These are phyloP conservation scores for Coemansia sp. DNA, from an alignment of 192 early-diverging fungal genomes.

Conservation along the genomic window DNA sequence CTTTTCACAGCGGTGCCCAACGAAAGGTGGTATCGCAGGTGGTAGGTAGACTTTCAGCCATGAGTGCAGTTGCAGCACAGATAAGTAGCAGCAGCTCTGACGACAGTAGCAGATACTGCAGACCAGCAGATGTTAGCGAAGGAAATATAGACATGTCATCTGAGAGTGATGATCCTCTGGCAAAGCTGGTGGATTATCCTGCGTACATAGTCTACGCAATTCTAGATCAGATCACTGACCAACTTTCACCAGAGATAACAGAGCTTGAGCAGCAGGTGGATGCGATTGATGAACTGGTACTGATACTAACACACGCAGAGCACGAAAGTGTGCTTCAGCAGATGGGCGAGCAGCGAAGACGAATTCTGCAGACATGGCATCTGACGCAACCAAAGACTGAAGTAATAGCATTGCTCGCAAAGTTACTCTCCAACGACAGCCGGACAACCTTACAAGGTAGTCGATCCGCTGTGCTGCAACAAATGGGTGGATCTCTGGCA, in stretches of 20 bases:
- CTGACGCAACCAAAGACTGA: slow-evolving; percentile 67
- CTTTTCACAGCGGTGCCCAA: slow-evolving; percentile 25
- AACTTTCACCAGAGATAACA: slow-evolving; percentile 77
- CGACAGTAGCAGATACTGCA: background rate
- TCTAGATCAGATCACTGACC: slow-evolving; percentile 89
- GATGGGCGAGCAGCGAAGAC: slow-evolving; percentile 73
- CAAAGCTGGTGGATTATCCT: slow-evolving; percentile 33
- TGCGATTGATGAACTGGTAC: slow-evolving; percentile 89
- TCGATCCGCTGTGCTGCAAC: background rate
- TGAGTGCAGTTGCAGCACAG: slow-evolving; percentile 14
- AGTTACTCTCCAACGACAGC: slow-evolving; percentile 39
- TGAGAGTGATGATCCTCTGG: slow-evolving; percentile 16
- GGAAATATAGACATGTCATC: background rate
- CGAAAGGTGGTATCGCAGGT: slow-evolving; percentile 19
- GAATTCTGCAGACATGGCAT: slow-evolving; percentile 65
- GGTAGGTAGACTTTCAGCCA: slow-evolving; percentile 29
- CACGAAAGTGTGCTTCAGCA: slow-evolving; percentile 69
- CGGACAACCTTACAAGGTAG: background rate
- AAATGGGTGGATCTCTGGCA: slow-evolving; percentile 10
- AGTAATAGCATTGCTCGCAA: slow-evolving; percentile 63
- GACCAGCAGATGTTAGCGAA: background rate
- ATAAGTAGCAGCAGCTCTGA: background rate
- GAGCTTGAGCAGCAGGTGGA: slow-evolving; percentile 92
- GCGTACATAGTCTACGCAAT: slow-evolving; percentile 95
- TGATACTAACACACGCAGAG: slow-evolving; percentile 85